phyloP scores from a whole-genome alignment of 2,329 filamentous ascomycete species.

The Pyricularia sp. region DNA sequence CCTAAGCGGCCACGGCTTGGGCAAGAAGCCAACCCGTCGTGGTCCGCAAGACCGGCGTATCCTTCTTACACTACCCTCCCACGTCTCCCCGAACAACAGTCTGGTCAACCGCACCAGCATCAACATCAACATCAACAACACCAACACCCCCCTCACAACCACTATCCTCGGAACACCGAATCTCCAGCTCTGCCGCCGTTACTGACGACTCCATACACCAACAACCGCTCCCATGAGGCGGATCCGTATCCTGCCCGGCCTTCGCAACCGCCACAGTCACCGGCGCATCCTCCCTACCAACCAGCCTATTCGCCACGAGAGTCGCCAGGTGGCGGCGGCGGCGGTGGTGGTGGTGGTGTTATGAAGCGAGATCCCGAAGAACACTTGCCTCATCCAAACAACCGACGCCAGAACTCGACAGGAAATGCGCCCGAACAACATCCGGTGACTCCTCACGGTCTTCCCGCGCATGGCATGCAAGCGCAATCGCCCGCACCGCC shows the following conservation, averaged over 20 bases:
- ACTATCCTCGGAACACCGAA: constrained; percentile 11
- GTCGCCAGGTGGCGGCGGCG: neutral
- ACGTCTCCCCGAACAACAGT: constrained; percentile 26
- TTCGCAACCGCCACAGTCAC: constrained; percentile 23
- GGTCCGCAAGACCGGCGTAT: constrained; percentile 17
- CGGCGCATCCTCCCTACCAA: constrained; percentile 16
- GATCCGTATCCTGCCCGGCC: constrained; percentile 44
- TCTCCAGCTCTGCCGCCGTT: neutral
- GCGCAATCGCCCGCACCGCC: neutral
- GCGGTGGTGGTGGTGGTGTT: neutral
- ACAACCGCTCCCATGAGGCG: constrained; percentile 35
- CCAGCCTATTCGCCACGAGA: constrained; percentile 1
- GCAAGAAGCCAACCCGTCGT: constrained; percentile 26
- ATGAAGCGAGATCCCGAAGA: constrained; percentile 47
- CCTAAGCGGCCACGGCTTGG: constrained; percentile 49
- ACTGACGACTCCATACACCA: neutral
- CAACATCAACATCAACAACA: constrained; percentile 14
- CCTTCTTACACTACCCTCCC: constrained; percentile 24
- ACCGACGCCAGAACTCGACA: constrained; percentile 43
- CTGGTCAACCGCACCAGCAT: constrained; percentile 13
- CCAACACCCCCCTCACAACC: constrained; percentile 18
- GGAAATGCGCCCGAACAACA: constrained; percentile 26
- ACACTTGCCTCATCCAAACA: constrained; percentile 31
- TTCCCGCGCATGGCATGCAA: constrained; percentile 5
- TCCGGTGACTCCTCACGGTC: constrained; percentile 26